Conservation (phyloP, 495 filamentous ascomycete species). For the Xylona heveae region DNA sequence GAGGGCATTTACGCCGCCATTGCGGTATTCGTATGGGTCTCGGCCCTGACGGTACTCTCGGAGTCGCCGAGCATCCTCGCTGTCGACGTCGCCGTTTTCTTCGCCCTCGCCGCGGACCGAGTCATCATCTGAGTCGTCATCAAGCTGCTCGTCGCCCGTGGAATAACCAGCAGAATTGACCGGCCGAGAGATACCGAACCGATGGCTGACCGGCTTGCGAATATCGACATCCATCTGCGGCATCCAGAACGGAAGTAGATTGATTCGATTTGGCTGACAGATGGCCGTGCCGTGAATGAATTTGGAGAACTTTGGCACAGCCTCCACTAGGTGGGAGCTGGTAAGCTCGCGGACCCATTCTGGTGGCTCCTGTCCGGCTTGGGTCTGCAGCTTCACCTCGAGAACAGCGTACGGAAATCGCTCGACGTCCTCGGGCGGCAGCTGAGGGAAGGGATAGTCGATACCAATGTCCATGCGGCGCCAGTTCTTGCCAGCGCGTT, state of each 20-base stretch:
- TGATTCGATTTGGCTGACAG: conserved; percentile 67
- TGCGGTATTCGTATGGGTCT: conserved; percentile 19
- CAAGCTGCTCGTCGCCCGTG: conserved; percentile 49
- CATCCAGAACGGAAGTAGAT: conserved; percentile 90
- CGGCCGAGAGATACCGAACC: conserved; percentile 73
- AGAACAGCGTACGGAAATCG: conserved; percentile 92
- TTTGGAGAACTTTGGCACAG: conserved; percentile 97
- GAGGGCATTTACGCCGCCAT: conserved; percentile 28
- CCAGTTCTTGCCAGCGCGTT: conserved; percentile 74
- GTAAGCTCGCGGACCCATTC: conserved; percentile 90
- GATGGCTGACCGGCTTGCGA: conserved; percentile 67
- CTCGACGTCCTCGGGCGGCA: conserved; percentile 65
- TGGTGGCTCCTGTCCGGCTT: conserved; percentile 88
- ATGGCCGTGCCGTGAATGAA: conserved; percentile 91
- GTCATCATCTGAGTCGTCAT: conserved; percentile 40
- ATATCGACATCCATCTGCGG: conserved; percentile 98
- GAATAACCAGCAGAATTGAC: conserved; percentile 50
- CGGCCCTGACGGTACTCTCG: conserved; percentile 23
- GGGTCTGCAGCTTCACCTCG: conserved; percentile 95
- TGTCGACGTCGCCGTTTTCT: conserved; percentile 31
- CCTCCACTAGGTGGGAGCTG: conserved; percentile 84
- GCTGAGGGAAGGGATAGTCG: conserved; percentile 81
- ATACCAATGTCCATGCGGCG: conserved; percentile 94
- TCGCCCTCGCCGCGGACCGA: conserved; percentile 8
- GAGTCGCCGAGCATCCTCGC: conserved; percentile 17